phyloP scores from a whole-genome alignment of 2,329 filamentous ascomycete genomes.

The Neofusicoccum laricinum region DNA sequence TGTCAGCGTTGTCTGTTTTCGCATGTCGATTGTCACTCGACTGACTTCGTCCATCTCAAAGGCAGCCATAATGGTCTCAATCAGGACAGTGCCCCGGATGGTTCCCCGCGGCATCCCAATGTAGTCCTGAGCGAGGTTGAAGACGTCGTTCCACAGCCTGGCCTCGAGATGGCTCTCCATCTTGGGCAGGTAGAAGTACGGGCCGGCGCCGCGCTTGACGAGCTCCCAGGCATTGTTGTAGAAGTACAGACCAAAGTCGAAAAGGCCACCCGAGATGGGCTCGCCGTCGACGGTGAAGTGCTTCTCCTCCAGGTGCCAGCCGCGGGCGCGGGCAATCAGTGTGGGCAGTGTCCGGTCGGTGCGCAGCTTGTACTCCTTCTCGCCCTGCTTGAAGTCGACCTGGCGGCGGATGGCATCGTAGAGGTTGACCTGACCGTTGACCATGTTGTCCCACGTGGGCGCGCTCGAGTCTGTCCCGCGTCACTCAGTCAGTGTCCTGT shows the following conservation, averaged over 20 bases:
- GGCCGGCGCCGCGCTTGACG: conserved; percentile 77
- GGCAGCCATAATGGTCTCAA: conserved; percentile 95
- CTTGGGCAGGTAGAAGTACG: conserved; percentile 98
- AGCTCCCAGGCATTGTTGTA: conserved; percentile 95
- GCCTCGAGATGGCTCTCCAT: conserved; percentile 98
- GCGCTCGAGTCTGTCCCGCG: conserved; percentile 73
- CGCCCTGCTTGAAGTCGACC: conserved; percentile 92
- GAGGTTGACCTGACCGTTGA: conserved; percentile 95
- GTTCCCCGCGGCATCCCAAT: conserved; percentile 86
- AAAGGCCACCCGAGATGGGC: conserved; percentile 86
- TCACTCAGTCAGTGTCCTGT: background rate
- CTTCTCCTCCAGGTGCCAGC: conserved; percentile 98
- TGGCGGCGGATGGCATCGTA: conserved; percentile 93
- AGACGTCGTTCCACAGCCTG: conserved; percentile 95
- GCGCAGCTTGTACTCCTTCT: conserved; percentile 96
- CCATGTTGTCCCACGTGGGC: conserved; percentile 99
- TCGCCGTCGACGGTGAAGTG: conserved; percentile 94
- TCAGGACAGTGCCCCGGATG: conserved; percentile 90
- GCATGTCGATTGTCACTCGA: background rate
- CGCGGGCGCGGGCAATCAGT: conserved; percentile 88
- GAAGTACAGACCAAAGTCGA: conserved; percentile 98
- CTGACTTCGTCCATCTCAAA: conserved; percentile 95
- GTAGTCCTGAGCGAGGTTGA: conserved; percentile 93
- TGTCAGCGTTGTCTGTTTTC: background rate
- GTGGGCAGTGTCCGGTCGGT: conserved; percentile 85